phyloP scores from a whole-genome alignment of 108 stramenopile genomes.

The Nitzschia sp. region DNA sequence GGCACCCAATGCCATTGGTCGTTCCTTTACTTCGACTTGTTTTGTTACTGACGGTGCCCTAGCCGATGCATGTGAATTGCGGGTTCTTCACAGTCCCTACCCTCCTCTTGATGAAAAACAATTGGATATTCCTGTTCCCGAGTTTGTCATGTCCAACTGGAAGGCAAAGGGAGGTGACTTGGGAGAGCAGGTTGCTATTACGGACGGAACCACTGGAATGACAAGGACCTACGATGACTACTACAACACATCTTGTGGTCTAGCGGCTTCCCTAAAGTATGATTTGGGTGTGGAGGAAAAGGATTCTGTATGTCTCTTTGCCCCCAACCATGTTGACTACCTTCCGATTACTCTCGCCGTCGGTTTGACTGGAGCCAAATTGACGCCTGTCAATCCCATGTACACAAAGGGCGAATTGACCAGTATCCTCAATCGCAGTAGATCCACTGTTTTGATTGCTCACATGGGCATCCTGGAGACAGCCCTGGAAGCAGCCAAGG shows the following conservation, averaged over 20 bases:
- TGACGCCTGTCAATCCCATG: conserved; percentile 83
- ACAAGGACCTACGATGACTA: conserved; percentile 67
- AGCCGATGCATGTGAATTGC: conserved; percentile 29
- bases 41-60: conserved; percentile 15
- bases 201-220: conserved; percentile 71
- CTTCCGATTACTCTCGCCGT: conserved; percentile 70
- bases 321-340: conserved; percentile 89
- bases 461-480: conserved; percentile 62
- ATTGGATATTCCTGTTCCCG: conserved; percentile 46
- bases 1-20: too few relatives aligned
- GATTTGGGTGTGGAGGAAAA: conserved; percentile 53
- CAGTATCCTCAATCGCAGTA: conserved; percentile 57
- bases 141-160: conserved; percentile 49
- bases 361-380: conserved; percentile 67
- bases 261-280: conserved; percentile 50
- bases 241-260: conserved; percentile 40
- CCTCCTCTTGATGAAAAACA: conserved; percentile 46
- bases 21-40: conserved; percentile 17
- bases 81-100: conserved; percentile 51
- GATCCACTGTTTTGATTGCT: conserved; percentile 61
- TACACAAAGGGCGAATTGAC: conserved; percentile 62
- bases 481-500: conserved; percentile 61
- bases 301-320: conserved; percentile 65
- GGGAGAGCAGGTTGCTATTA: conserved; percentile 58
- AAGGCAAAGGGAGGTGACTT: conserved; percentile 12